A percentile compares a stretch with the other conserved stretches of the same genome.
These are phyloP conservation scores for Trypanosoma vivax DNA, from an alignment of 208 protist species.

Conservation along the genomic window DNA sequence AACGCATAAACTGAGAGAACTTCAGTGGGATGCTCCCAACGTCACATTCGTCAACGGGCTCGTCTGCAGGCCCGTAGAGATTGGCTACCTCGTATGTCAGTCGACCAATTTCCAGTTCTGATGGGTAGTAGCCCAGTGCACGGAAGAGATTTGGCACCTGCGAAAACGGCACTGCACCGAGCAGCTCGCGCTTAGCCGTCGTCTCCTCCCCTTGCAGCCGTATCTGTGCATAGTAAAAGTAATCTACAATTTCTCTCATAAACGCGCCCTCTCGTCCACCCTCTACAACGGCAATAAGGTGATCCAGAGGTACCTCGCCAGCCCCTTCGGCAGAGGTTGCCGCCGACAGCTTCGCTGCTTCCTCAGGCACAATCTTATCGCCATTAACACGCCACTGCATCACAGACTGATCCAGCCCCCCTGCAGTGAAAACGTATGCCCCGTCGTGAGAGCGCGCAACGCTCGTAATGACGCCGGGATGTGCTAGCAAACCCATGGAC, in stretches of 20 bases:
- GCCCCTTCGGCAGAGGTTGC: neutral
- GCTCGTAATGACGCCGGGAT: conserved; percentile 77
- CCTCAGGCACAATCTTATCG: conserved; percentile 28
- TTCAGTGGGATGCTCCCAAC: conserved; percentile 76
- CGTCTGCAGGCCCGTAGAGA: conserved; percentile 50
- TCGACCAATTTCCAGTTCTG: conserved; percentile 89
- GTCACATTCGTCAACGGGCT: conserved; percentile 59
- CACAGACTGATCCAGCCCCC: conserved; percentile 84
- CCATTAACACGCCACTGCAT: conserved; percentile 87
- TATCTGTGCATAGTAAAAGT: conserved; percentile 96
- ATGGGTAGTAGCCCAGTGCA: conserved; percentile 93
- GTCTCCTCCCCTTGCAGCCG: conserved; percentile 92
- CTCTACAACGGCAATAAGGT: conserved; percentile 86
- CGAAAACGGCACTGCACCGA: conserved; percentile 83
- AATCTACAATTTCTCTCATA: conserved; percentile 93
- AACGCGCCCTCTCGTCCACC: conserved; percentile 83
- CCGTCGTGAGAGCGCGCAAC: conserved; percentile 78
- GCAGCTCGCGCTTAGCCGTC: conserved; percentile 83
- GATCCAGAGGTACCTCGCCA: conserved; percentile 70
- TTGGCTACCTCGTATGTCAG: conserved; percentile 91
- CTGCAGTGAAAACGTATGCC: conserved; percentile 85
- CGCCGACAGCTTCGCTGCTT: conserved; percentile 1
- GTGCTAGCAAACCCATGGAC: conserved; percentile 91
- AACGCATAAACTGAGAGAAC: conserved; percentile 87
- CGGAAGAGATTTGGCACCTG: conserved; percentile 93